A percentile compares a stretch with the other conserved stretches of the same genome.
These are phyloP conservation scores for Podospora pseudopauciseta DNA, from an alignment of 495 filamentous ascomycete genomes.

Conservation along the genomic window DNA sequence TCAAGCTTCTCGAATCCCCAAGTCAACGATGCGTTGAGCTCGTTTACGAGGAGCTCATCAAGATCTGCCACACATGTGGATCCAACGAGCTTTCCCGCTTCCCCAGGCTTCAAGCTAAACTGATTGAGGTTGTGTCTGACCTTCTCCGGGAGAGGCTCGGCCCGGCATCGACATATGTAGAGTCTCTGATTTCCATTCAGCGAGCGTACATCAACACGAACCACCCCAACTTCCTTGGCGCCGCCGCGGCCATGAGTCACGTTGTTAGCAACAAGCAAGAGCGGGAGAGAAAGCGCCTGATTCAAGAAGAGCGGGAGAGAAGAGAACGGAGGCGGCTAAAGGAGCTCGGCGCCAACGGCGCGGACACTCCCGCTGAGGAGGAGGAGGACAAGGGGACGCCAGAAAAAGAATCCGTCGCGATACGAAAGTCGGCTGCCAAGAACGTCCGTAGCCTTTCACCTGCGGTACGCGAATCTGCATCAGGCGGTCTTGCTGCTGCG, in stretches of 20 bases:
- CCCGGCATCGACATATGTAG: constrained; percentile 84
- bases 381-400: constrained; percentile 60
- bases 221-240: constrained; percentile 96
- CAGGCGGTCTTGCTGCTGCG: constrained; percentile 59
- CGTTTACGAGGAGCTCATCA: constrained; percentile 98
- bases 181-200: constrained; percentile 94
- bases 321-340: constrained; percentile 77
- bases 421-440: constrained; percentile 50
- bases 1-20: constrained; percentile 92
- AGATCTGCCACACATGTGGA: constrained; percentile 98
- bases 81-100: constrained; percentile 89
- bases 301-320: constrained; percentile 78
- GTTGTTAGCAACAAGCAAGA: constrained; percentile 94
- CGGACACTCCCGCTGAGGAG: constrained; percentile 67
- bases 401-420: constrained; percentile 51
- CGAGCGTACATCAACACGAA: constrained; percentile 99
- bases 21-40: constrained; percentile 96
- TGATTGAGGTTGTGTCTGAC: constrained; percentile 98
- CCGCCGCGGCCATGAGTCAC: constrained; percentile 95
- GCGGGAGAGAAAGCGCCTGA: constrained; percentile 73
- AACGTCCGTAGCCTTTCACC: constrained; percentile 75
- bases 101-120: constrained; percentile 89
- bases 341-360: constrained; percentile 77
- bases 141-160: constrained; percentile 89
- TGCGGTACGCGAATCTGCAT: constrained; percentile 58